Base-by-base conservation (phyloP, 1,139 yeast species). In the Hemisphaericaspora subhashii region DNA sequence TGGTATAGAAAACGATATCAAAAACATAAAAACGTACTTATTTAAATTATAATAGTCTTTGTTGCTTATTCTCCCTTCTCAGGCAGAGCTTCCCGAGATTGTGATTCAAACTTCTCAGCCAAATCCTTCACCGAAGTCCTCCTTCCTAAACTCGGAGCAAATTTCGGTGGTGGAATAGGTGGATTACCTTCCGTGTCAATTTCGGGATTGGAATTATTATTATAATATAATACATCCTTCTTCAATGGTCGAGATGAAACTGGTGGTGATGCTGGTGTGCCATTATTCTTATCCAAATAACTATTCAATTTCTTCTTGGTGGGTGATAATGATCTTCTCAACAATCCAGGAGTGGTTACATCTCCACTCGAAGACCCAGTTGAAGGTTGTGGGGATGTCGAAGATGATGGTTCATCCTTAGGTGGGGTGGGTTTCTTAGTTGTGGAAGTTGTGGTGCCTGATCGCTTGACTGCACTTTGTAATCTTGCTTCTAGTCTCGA, bases 261-360 rank as follows among this genome's bases (percentile, higher is more conserved):
- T 6, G 58, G 42, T 12, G 40, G 25, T 12, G 42, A 33, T 5
- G 37, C n/a, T n/a, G 25, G 22, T 5, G 21, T 3, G 15, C 11
- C 5, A 10, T n/a, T n/a, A n/a, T n/a, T 17, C n/a, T 43, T 63
- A 21, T 51, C 50, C 36, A 64, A 52, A 30, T 55, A 51, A 2
- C 65, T 41, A 35, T 52, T 61, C 38, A 64, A 52, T 32, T 63
- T 62, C 45, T 65, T 68, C 40, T 68, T 69, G 39, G 64, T 66
- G 2, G 74, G 74, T 3, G 74, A 68, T 1, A 62, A 53, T 3
- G 74, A 68, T 40, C 74, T 54, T 42, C 53, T 68, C 33, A 68
- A 60, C 0, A 58, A 40, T 18, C 48, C 56, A 5, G 64, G 57
- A 2, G 61, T 55, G 3, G 61, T 53, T 6, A 43, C 30, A 11